Evolutionary conservation across 345 rosid species (phyloP), one percentile per base, ranked within the genome.

Genomic region (Aquilaria malaccensis): DNA sequence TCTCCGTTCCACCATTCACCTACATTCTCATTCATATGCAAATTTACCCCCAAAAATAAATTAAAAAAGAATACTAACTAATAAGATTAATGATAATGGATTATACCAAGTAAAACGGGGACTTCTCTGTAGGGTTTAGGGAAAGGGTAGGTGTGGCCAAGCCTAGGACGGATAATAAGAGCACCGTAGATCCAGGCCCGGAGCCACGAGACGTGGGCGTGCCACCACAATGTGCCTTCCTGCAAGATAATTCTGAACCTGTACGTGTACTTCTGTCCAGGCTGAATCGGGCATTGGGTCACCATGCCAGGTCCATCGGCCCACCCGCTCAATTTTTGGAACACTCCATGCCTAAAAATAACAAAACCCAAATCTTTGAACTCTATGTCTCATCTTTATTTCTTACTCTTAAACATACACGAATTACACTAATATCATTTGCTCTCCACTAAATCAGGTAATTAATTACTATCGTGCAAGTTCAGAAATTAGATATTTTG

Each of bases 171-270:
- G 58, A 93, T 79, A 63, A 93, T 43, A 57, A 93, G 80, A 1
- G 96, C 98, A 10, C 98, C 98, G 4, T 93, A 65, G 11, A 93
- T 92, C 2, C 95, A 89, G 55, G 95, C 96, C 0, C 98, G 97
- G 57, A 89, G 77, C 74, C 65, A 68, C 0, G 87, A 79, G 30
- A 73, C 52, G 22, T 93, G 98, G 33, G 97, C 95, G 33, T 93
- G 96, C 98, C 98, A 93, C 97, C 97, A 89, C 1, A 89, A 82
- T 29, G 98, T 89, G 6, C 97, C 97, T 67, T 89, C 96, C 58
- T 93, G 98, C 29, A 69, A 61, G 41, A 74, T 70, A 72, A 89
- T 60, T 33, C 52, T 83, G 66, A 87, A 89, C 61, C 70, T 80
- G 74, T 93, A 87, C 4, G 90, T 80, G 69, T 76, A 93, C 22